These are phyloP conservation scores for Crithidia expoeki DNA, from an alignment of 208 protist species.

Conservation along the genomic window DNA sequence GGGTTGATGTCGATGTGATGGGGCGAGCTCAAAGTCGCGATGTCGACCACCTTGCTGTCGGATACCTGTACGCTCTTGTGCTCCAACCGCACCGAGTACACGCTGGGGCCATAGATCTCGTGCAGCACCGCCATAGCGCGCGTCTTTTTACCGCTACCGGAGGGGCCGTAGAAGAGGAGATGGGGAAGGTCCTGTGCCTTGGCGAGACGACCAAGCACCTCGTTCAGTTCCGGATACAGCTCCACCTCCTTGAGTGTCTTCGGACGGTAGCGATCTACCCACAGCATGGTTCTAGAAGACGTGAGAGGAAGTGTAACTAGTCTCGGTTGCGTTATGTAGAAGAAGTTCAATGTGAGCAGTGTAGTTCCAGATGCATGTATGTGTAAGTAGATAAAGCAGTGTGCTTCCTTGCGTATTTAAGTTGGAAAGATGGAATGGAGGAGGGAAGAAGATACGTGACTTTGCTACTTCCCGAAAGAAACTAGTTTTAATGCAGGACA, in stretches of 20 bases:
- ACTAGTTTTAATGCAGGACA: too few species aligned
- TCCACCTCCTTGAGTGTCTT: slow-evolving; percentile 94
- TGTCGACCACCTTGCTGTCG: slow-evolving; percentile 95
- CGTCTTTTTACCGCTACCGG: slow-evolving; percentile 97
- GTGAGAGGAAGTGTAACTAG: background rate
- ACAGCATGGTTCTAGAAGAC: slow-evolving; percentile 87
- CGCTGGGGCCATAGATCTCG: slow-evolving; percentile 94
- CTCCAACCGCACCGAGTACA: slow-evolving; percentile 88
- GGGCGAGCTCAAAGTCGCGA: slow-evolving; percentile 95
- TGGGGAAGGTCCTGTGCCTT: slow-evolving; percentile 95
- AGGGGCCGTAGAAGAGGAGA: slow-evolving; percentile 97
- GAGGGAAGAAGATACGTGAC: too few species aligned
- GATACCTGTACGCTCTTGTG: slow-evolving; percentile 90
- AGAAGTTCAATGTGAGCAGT: too few species aligned
- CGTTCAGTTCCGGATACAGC: slow-evolving; percentile 93
- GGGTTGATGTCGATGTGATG: slow-evolving; percentile 99
- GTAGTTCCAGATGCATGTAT: too few species aligned
- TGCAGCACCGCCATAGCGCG: slow-evolving; percentile 94
- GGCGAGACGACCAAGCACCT: slow-evolving; percentile 90
- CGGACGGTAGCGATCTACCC: slow-evolving; percentile 99
- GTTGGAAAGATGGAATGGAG: too few species aligned
- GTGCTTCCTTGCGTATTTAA: too few species aligned
- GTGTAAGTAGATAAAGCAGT: too few species aligned
- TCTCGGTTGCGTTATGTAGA: too few species aligned
- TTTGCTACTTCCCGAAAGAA: too few species aligned